phyloP scores from a whole-genome alignment of 306 rosid species.

The Arachis stenosperma region DNA sequence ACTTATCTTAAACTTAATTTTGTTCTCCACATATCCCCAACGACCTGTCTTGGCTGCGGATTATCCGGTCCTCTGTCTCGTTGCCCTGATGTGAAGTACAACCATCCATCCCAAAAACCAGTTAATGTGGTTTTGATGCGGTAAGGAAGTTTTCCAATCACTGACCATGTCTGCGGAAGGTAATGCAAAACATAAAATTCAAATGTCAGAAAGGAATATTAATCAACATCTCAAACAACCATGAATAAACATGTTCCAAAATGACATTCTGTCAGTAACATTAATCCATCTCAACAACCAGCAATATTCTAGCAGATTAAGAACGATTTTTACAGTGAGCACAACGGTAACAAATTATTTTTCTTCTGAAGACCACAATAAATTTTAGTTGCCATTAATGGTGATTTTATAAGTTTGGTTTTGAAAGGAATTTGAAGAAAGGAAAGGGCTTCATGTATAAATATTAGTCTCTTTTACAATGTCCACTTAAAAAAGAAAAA shows the following conservation, averaged over 20 bases:
- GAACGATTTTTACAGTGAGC: neutral
- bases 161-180: conserved; percentile 78
- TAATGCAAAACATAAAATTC: neutral
- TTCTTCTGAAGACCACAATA: neutral
- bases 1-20: conserved; percentile 48
- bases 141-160: conserved; percentile 92
- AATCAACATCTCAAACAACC: conserved; percentile 7
- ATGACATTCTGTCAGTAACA: neutral
- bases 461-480: neutral
- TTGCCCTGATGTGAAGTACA: conserved; percentile 92
- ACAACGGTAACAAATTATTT: neutral
- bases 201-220: conserved; percentile 2
- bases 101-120: conserved; percentile 82
- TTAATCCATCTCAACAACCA: neutral
- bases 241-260: conserved; percentile 9
- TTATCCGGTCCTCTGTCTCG: conserved; percentile 91
- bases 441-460: too few relatives aligned
- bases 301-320: neutral
- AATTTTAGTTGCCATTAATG: neutral
- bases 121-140: conserved; percentile 81
- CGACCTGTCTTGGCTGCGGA: conserved; percentile 78
- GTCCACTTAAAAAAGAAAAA: neutral
- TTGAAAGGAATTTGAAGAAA: too few relatives aligned
- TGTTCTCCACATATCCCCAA: conserved; percentile 82
- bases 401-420: too few relatives aligned